A percentile compares a stretch with the other conserved stretches of the same genome.
These are phyloP conservation scores for Irpex sp. DNA, from an alignment of 1,284 basidiomycete genomes.

Conservation along the genomic window DNA sequence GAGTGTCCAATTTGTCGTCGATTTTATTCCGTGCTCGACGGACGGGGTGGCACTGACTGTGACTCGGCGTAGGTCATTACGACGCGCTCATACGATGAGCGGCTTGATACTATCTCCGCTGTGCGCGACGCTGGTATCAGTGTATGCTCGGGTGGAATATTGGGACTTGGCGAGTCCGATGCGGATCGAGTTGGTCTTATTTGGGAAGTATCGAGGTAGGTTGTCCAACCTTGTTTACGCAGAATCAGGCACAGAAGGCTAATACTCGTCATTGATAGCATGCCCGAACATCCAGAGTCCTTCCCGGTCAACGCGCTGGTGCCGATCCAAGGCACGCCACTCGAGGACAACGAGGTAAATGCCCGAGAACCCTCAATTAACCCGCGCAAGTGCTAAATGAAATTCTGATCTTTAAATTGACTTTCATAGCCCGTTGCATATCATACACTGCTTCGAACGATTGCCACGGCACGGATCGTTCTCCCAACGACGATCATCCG, in stretches of 20 bases:
- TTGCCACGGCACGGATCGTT: conserved; percentile 92
- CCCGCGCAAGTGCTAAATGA: background rate
- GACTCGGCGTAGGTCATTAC: conserved; percentile 76
- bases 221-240: conserved; percentile 11
- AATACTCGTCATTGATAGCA: conserved; percentile 40
- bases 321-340: conserved; percentile 71
- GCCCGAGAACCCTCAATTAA: background rate
- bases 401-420: background rate
- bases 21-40: background rate
- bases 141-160: conserved; percentile 95
- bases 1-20: conserved; percentile 11
- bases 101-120: conserved; percentile 84
- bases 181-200: conserved; percentile 92
- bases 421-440: conserved; percentile 65
- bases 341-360: conserved; percentile 67
- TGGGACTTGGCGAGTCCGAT: conserved; percentile 92
- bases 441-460: conserved; percentile 88
- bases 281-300: conserved; percentile 95
- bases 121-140: conserved; percentile 95
- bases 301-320: conserved; percentile 98
- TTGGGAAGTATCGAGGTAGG: conserved; percentile 88
- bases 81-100: conserved; percentile 91
- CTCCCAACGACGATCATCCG: conserved; percentile 93
- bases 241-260: conserved; percentile 3
- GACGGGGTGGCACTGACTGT: background rate